phyloP scores from a whole-genome alignment of 768 basidiomycete genomes.

The Lactarius pseudohatsudake region DNA sequence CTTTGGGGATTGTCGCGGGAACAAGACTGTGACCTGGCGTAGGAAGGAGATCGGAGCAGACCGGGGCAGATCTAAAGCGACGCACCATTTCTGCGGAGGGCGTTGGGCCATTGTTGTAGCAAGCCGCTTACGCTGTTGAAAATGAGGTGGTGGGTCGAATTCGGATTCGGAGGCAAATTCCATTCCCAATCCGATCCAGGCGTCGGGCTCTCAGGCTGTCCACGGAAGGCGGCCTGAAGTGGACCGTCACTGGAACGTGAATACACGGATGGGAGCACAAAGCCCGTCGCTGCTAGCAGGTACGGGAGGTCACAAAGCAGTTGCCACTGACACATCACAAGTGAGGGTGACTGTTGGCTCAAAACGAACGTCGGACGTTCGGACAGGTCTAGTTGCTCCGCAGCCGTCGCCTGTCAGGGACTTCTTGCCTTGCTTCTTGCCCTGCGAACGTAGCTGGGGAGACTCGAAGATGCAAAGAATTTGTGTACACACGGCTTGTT shows the following conservation, averaged over 20 bases:
- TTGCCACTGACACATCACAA: background rate
- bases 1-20: slow-evolving; percentile 23
- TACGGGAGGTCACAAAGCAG: background rate
- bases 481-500: no score
- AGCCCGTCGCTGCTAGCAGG: background rate
- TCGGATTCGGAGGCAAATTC: slow-evolving; percentile 31
- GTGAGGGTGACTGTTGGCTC: background rate
- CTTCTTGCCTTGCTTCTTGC: no score
- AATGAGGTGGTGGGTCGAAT: slow-evolving; percentile 38
- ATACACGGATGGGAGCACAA: background rate
- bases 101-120: slow-evolving; percentile 43
- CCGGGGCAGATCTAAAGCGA: no score
- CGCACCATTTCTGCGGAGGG: slow-evolving; percentile 31
- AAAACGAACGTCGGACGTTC: no score
- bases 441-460: no score
- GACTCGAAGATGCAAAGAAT: no score
- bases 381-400: no score
- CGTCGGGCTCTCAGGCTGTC: background rate
- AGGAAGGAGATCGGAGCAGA: background rate
- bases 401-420: no score
- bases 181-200: background rate
- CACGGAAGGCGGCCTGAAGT: slow-evolving; percentile 27
- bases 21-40: slow-evolving; percentile 24
- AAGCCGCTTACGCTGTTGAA: slow-evolving; percentile 39
- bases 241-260: slow-evolving; percentile 31